phyloP scores from a whole-genome alignment of 2,329 filamentous ascomycete genomes.

The Hypoxylon sp. region DNA sequence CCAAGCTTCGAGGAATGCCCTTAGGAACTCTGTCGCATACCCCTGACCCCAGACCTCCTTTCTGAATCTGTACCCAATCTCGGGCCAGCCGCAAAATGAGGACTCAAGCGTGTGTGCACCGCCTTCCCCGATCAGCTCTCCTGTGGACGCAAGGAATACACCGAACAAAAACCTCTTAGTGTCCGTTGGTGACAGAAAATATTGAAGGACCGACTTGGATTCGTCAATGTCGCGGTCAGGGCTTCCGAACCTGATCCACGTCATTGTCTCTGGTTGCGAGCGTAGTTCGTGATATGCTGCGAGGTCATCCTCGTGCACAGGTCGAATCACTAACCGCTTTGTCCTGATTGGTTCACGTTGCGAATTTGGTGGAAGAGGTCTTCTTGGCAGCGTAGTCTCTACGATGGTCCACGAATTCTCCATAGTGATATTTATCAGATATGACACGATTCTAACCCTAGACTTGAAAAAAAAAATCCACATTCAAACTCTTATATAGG shows the following conservation, averaged over 20 bases:
- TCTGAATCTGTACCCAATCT: constrained; percentile 47
- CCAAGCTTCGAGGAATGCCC: constrained; percentile 44
- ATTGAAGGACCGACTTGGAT: constrained; percentile 37
- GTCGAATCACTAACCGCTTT: constrained; percentile 46
- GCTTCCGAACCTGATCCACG: constrained; percentile 40
- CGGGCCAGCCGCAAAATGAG: constrained; percentile 44
- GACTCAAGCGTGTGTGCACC: constrained; percentile 46
- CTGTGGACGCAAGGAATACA: constrained; percentile 46
- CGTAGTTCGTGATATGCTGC: constrained; percentile 42
- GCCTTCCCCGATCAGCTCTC: constrained; percentile 51
- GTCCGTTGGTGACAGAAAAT: constrained; percentile 36
- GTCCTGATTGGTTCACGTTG: constrained; percentile 43
- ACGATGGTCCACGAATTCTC: constrained; percentile 30
- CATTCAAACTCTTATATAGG: not conserved
- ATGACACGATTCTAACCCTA: not conserved
- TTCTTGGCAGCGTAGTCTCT: constrained; percentile 45
- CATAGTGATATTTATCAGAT: constrained; percentile 13
- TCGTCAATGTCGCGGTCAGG: constrained; percentile 45
- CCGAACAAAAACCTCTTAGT: constrained; percentile 44
- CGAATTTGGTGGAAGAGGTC: constrained; percentile 43
- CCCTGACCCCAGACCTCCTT: constrained; percentile 46
- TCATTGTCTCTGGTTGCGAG: constrained; percentile 46
- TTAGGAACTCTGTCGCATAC: constrained; percentile 46
- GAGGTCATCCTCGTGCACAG: constrained; percentile 43
- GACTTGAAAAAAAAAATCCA: not conserved